Conservation (phyloP, 352 stramenopile genomes). For the Phytophthora pluvialis region DNA sequence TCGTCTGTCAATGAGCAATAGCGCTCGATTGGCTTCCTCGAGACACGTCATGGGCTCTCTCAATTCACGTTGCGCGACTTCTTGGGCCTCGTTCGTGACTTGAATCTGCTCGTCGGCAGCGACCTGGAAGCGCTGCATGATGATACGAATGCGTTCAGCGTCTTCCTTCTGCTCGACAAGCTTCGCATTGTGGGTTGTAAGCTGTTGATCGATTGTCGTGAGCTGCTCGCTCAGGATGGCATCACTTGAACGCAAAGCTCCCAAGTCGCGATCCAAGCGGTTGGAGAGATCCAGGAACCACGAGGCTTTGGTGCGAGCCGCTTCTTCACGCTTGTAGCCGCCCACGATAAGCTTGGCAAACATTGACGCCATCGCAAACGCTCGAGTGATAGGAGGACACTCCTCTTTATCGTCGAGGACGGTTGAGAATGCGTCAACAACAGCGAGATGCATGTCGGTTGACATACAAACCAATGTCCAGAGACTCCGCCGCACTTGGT, state of each 20-base stretch:
- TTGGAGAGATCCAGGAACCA: constrained; percentile 36
- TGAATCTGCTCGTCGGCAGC: constrained; percentile 69
- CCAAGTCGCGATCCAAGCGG: constrained; percentile 31
- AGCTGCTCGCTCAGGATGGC: constrained; percentile 28
- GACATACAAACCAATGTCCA: constrained; percentile 46
- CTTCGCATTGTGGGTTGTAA: constrained; percentile 32
- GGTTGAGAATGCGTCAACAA: not conserved
- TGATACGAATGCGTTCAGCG: constrained; percentile 51
- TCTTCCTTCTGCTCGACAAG: constrained; percentile 52
- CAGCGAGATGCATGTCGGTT: constrained; percentile 40
- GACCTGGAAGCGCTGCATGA: constrained; percentile 66
- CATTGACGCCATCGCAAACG: constrained; percentile 26
- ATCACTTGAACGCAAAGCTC: constrained; percentile 30
- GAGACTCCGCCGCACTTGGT: constrained; percentile 43
- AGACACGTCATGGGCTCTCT: constrained; percentile 65
- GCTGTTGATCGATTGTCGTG: constrained; percentile 28
- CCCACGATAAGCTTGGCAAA: constrained; percentile 36
- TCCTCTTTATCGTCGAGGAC: not conserved
- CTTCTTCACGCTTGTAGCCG: constrained; percentile 27
- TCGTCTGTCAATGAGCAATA: constrained; percentile 70
- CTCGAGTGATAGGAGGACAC: constrained; percentile 4
- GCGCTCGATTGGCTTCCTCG: constrained; percentile 67
- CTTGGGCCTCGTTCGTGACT: constrained; percentile 71
- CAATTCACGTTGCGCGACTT: constrained; percentile 58
- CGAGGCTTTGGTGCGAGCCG: constrained; percentile 17